Base-by-base conservation (phyloP, 768 basidiomycete genomes). In the Lentinula raphanica region DNA sequence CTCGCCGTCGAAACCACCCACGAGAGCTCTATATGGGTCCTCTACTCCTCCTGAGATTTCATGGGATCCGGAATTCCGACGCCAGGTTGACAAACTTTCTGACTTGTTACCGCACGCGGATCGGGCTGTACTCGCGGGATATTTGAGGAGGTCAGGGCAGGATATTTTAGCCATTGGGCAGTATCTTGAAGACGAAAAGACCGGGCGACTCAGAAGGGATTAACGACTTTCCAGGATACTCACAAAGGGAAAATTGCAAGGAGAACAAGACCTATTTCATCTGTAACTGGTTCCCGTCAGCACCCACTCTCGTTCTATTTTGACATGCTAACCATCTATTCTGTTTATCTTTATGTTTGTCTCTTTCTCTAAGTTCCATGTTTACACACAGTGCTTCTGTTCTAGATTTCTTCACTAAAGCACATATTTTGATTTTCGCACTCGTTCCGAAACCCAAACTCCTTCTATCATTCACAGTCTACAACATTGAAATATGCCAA, bases 81-180 rank as follows among this genome's bases (percentile, higher is more conserved):
- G 71, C 36, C 88, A 90, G 67, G 82, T 93, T 3, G 85, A 90
- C 63, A 86, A 83, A 66, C 81, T 93, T 48, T 76, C 77, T 1
- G 83, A 84, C 60, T 72, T 92, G 39, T 72, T 92, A 31, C 91
- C 91, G 15, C 83, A 87, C 62, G 91, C 87, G 32, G 84, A 92
- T 62, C 79, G 82, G 45, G 73, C 69, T 21, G 72, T 90, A 1
- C 78, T 93, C 7, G 85, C 85, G 38, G 80, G 83, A 13, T 93
- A 93, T 69, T 70, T 93, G 59, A 81, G 82, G 28, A 79, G 87
- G 9, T 76, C 89, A 9, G 91, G 91, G 21, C 83, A 89, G 66
- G 90, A 91, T 69, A 87, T 92, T 42, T 73, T 90, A 42, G 91
- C 91, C n/a, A 90, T 93, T 63, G 89, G 89, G 15, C 87, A 90